A percentile compares a stretch with the other conserved stretches of the same genome.
phyloP scores from a whole-genome alignment of 2,329 filamentous ascomycete genomes.

The Alternaria conjuncta region DNA sequence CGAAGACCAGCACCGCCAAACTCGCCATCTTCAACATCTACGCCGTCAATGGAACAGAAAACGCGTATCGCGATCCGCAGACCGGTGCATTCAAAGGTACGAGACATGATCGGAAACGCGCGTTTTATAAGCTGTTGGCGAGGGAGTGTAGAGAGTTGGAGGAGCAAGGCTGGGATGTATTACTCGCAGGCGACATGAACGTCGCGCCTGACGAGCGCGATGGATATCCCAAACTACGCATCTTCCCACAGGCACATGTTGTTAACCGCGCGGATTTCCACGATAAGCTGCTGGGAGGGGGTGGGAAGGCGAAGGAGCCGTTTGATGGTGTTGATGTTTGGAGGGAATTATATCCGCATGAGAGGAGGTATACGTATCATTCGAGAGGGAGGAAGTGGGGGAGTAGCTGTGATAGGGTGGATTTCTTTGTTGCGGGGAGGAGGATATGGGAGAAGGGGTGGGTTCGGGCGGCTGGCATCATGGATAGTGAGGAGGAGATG shows the following conservation, averaged over 20 bases:
- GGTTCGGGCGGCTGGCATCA: conserved; percentile 49
- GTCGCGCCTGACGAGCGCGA: conserved; percentile 54
- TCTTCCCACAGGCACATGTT: conserved; percentile 55
- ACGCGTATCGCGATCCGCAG: conserved; percentile 53
- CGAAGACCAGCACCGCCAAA: conserved; percentile 17
- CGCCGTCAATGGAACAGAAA: conserved; percentile 60
- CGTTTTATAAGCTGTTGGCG: conserved; percentile 56
- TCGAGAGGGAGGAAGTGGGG: conserved; percentile 55
- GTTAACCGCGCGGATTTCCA: conserved; percentile 61
- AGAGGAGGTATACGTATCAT: conserved; percentile 59
- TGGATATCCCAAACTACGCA: conserved; percentile 57
- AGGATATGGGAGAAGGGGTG: conserved; percentile 48
- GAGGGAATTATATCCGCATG: conserved; percentile 51
- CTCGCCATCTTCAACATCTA: conserved; percentile 61
- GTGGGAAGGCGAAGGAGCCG: conserved; percentile 16
- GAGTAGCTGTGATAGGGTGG: conserved; percentile 60
- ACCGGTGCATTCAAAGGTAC: conserved; percentile 55
- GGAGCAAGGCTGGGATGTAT: conserved; percentile 49
- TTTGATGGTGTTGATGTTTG: conserved; percentile 55
- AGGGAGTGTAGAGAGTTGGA: conserved; percentile 54
- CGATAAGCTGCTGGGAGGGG: conserved; percentile 51
- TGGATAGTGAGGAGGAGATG: conserved; percentile 53
- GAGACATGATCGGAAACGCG: conserved; percentile 59
- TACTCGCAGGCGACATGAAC: conserved; percentile 62
- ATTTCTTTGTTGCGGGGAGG: conserved; percentile 57